Base-by-base conservation (phyloP, 1,284 basidiomycete genomes). In the Ceratobasidium sp. region DNA sequence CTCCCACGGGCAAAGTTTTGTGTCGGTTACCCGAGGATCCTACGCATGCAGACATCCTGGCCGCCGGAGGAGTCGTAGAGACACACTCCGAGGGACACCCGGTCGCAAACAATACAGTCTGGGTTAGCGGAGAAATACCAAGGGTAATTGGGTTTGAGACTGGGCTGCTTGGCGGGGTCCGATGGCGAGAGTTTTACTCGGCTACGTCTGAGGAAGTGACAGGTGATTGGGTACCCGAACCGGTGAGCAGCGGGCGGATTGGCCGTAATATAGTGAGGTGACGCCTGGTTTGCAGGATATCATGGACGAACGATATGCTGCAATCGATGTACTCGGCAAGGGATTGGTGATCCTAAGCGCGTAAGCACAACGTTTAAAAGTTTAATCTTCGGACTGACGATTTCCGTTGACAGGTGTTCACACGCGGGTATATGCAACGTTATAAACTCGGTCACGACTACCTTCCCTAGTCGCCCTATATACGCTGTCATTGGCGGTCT, bases 381-480 rank as follows among this genome's bases (percentile, higher is more conserved):
- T 57, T 44, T 55, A 52, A 27, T 71, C 12, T 23, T 71, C 16
- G 59, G 65, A 59, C 33, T 41, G 14, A 48, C 68, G 46, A 6
- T 30, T 62, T 14, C 14, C 33, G 35, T 73, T 65, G 52, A 62
- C 59, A 93, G 92, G 12, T 94, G 93, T 83, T 94, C 93, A 4
- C 93, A 95, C 84, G 93, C 94, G 3, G 94, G 93, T 0, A 94
- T 95, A 78, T 91, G 94, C 76, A 96, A 96, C 80, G 93, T 95
- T 50, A 85, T 94, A 78, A 90, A 88, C 79, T 90, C 93, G 80
- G 93, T 91, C 0, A 85, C 91, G 4, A 82, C 83, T 20, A 89
- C 83, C 23, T 91, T 94, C 81, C 84, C 86, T 71, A 35, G 44
- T 44, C 86, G 93, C 76, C 94, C 94, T 0, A 86, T 95, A 59